Base-by-base conservation (phyloP, 225 moss, liverwort and hornwort genomes). In the Ulota crispa region DNA sequence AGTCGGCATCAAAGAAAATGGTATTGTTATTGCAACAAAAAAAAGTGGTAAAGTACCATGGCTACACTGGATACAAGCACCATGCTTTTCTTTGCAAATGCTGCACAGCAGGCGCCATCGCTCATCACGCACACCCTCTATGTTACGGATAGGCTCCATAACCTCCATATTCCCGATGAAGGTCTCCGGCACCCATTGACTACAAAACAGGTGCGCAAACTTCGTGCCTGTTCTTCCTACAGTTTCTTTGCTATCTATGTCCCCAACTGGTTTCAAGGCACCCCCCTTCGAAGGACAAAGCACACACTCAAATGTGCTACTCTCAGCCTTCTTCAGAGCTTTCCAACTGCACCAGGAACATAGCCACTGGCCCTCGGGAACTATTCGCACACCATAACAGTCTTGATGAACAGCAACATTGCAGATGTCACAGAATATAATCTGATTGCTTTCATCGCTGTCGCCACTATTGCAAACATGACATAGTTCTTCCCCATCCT, bases 51-150 rank as follows among this genome's bases (percentile, higher is more conserved):
- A 83, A 79, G 86, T 92, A 92, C 92, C 92, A 92, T 92, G 92
- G 90, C 90, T 92, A 90, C 92, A 92, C 88, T 92, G 92, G 85
- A 92, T 90, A 90, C 92, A 92, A 86, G 90, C 88, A 86, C 92
- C 92, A 78, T 92, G 90, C 90, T 90, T 92, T 83, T 90, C 92
- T 87, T 90, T 92, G 92, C 92, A 92, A 83, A 92, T 88, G 86
- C 90, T 90, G 92, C 92, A 92, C 85, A 92, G 88, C 86, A 92
- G 88, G 86, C 90, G 90, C 92, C 92, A 90, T 73, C 92, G 90
- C 85, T 92, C 92, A 85, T 92, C 92, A 83, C 90, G 90, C 81
- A 92, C 92, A 85, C 92, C 92, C 83, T 88, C 92, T 85, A 92
- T 69, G 88, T 92, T 92, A 86, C 87, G 88, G 86, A 92, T 87